Base-by-base conservation (phyloP, 1,139 yeast genomes). In the Scheffersomyces illinoinensis region DNA sequence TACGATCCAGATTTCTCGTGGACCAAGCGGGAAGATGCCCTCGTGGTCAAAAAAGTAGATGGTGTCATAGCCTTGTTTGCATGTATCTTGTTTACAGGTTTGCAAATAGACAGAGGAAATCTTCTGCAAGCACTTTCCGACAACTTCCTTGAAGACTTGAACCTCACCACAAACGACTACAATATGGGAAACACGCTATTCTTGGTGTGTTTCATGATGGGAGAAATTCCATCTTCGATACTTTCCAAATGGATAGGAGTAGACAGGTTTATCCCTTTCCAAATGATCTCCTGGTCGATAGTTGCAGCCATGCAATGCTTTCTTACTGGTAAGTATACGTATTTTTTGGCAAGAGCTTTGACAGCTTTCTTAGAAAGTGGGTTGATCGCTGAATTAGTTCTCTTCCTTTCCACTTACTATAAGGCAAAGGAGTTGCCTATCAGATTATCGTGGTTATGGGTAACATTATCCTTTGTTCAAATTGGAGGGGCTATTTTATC, bases 191-290 rank as follows among this genome's bases (percentile, higher is more conserved):
- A 71, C 59, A 74, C 78, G 5, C 67, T 76, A 20, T 71, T 70
- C 58, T 66, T 68, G 52, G 69, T 72, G 20, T 61, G 70, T 20
- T 76, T 76, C 58, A 66, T 76, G 54, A 51, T 68, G 7, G 76
- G 77, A 10, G 79, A 76, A 63, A 65, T 76, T 26, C 79, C 79
- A 2, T 73, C 77, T 1, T 76, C 73, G 61, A 64, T 76, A 53
- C 63, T 75, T 53, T 72, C 77, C 47, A 76, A 76, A 55, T 66
- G 66, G 53, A 59, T 76, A 52, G 79, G 79, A 2, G 73, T 76
- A 2, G 78, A 76, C 61, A 61, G 65, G 48, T 73, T 72, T 58
- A 72, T 76, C 56, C 79, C 79, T 2, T 61, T 68, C 26, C 81
- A 76, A 61, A 73, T 76, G 64, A 62, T 68, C 21, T 57, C 68